Conservation (phyloP, 257 asterid species). For the Plantago ovata region DNA sequence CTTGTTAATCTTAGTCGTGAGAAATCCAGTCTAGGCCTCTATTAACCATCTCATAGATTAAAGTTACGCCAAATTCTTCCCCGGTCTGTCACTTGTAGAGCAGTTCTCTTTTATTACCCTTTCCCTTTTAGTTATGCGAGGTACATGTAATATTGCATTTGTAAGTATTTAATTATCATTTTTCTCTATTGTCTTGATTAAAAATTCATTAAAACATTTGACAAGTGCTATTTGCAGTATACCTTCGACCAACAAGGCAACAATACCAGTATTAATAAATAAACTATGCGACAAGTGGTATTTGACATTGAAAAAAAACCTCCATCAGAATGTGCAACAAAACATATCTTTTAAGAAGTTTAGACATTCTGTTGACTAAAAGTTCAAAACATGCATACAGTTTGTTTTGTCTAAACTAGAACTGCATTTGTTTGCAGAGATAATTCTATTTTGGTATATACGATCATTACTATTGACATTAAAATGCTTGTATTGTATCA, state of each 20-base stretch:
- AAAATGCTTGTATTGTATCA: conserved; percentile 24
- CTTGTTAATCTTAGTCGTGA: conserved; percentile 17
- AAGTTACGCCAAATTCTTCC: background rate
- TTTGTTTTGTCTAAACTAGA: background rate
- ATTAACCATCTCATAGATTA: background rate
- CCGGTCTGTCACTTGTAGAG: too few species aligned
- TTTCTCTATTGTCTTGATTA: background rate
- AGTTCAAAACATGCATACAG: background rate
- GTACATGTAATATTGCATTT: background rate
- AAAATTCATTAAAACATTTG: too few species aligned
- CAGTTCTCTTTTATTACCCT: too few species aligned
- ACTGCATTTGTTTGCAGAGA: background rate
- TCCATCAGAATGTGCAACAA: background rate
- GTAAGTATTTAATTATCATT: background rate
- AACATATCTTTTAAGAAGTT: background rate
- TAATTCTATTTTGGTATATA: conserved; percentile 12
- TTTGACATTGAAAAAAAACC: too few species aligned
- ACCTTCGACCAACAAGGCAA: too few species aligned
- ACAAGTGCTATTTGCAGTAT: too few species aligned
- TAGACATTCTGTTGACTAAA: conserved; percentile 4
- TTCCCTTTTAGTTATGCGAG: background rate
- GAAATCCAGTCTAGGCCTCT: conserved; percentile 4
- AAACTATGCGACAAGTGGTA: too few species aligned
- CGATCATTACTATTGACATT: conserved; percentile 13
- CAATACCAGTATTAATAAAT: too few species aligned